Evolutionary conservation across 352 stramenopile genomes (phyloP).

Genomic region (Globisporangium acanthophoron): DNA sequence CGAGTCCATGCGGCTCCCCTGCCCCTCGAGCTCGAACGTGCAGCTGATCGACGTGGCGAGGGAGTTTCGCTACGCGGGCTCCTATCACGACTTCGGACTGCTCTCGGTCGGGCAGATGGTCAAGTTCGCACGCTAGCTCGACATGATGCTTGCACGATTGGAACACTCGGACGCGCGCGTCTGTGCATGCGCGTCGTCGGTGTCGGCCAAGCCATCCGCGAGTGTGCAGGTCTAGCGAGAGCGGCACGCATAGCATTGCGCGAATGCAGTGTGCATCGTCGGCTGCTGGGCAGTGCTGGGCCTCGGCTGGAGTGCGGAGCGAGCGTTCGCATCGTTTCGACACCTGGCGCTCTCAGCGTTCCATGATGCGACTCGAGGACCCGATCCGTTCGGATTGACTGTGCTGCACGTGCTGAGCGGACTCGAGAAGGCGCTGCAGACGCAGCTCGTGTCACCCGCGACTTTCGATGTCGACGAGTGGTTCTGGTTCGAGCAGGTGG

Average conservation of each 20-base stretch:
- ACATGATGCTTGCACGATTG: conserved; percentile 44
- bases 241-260: conserved; percentile 44
- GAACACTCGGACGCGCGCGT: conserved; percentile 55
- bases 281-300: conserved; percentile 67
- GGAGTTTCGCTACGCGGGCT: conserved; percentile 90
- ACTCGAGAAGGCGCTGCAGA: conserved; percentile 41
- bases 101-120: conserved; percentile 91
- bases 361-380: conserved; percentile 21
- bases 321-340: conserved; percentile 51
- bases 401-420: conserved; percentile 25
- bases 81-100: conserved; percentile 95
- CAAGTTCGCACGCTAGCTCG: conserved; percentile 77
- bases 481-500: conserved; percentile 14
- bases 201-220: neutral
- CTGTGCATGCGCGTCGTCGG: conserved; percentile 24
- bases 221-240: neutral
- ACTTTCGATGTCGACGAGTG: conserved; percentile 15
- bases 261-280: conserved; percentile 90
- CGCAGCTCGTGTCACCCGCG: conserved; percentile 83
- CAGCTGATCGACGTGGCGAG: conserved; percentile 23
- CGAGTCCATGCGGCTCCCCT: conserved; percentile 6
- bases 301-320: conserved; percentile 44
- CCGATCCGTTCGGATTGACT: conserved; percentile 21
- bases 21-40: conserved; percentile 3
- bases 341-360: conserved; percentile 25